Evolutionary conservation across 495 filamentous ascomycete genomes (phyloP), one percentile per base, ranked within the genome.

Genomic region (Hyaloscypha hepaticicola): DNA sequence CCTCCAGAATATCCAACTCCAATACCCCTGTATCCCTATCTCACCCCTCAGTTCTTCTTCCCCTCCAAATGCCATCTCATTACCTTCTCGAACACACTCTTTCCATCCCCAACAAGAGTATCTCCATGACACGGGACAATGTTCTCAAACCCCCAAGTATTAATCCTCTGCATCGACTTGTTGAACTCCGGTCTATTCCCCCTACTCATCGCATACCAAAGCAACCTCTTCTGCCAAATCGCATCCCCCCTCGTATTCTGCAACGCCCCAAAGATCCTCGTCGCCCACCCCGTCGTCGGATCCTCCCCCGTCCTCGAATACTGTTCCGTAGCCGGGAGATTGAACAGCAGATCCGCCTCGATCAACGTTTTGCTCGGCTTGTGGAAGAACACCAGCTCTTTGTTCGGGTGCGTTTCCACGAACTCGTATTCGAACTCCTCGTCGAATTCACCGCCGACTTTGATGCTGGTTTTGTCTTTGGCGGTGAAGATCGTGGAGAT

Each of bases 81-180:
- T 12, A 96, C 82, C 75, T 90, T 90, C 74, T 83, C 77, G 65
- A 92, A 99, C 33, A 95, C 78, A 9, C 79, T 86, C 78, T 92
- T 95, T 29, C 83, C 92, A 41, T 83, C 83, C 22, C 77, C 86
- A 74, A 93, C 88, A 65, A 97, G 87, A 29, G 90, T 87, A 81
- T 99, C 95, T 9, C 95, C 95, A 80, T 99, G 95, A 73, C 93
- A 97, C 1, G 93, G 92, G 71, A 98, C 86, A 65, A 99, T 82
- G 22, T 85, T 88, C 66, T 93, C 87, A 70, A 96, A 93, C 65
- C 94, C 90, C 94, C 94, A 99, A 48, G 70, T 72, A 29, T 82
- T 79, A 66, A 99, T 96, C 65, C 84, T 79, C 66, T 73, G 72
- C 33, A 91, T 77, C 66, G 88, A 90, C 68, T 83, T 79, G 58